These are phyloP conservation scores for Paralagenidium karlingii DNA, from an alignment of 352 stramenopile genomes.

Conservation along the genomic window DNA sequence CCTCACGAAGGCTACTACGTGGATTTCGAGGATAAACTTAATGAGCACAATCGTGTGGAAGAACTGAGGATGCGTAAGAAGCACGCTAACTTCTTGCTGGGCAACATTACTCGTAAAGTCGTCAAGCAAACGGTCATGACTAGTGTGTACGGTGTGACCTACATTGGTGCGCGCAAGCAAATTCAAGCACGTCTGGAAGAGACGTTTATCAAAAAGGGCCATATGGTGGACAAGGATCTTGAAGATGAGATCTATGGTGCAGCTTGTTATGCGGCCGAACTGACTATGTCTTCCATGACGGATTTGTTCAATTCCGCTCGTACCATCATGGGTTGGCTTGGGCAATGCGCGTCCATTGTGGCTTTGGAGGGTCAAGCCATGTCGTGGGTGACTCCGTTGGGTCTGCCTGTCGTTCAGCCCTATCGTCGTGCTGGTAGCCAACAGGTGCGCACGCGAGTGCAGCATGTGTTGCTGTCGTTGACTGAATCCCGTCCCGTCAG, in stretches of 20 bases:
- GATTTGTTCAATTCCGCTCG: constrained; percentile 93
- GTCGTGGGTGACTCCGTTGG: constrained; percentile 97
- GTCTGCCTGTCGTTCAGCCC: constrained; percentile 97
- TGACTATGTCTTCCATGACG: constrained; percentile 95
- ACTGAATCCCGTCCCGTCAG: constrained; percentile 48
- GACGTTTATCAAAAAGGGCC: constrained; percentile 62
- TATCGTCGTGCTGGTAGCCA: constrained; percentile 85
- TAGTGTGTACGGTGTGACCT: constrained; percentile 99
- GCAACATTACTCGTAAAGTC: constrained; percentile 87
- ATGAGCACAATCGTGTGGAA: constrained; percentile 1
- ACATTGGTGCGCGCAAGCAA: constrained; percentile 97
- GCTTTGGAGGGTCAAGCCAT: constrained; percentile 87
- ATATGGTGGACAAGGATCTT: constrained; percentile 59
- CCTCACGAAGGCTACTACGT: too few species aligned
- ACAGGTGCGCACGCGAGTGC: constrained; percentile 74
- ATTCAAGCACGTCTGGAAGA: constrained; percentile 95
- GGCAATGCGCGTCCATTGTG: constrained; percentile 55
- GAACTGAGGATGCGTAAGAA: constrained; percentile 46
- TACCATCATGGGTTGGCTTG: constrained; percentile 91
- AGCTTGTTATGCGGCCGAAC: constrained; percentile 86
- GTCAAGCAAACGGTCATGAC: constrained; percentile 99
- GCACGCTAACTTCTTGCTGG: constrained; percentile 51
- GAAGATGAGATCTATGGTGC: constrained; percentile 83
- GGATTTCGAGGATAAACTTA: constrained; percentile 14
- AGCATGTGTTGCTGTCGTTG: constrained; percentile 82